Evolutionary conservation across 192 early-diverging fungal species (phyloP), one percentile per base, ranked within the genome.

Genomic region (Umbelopsis sp.): DNA sequence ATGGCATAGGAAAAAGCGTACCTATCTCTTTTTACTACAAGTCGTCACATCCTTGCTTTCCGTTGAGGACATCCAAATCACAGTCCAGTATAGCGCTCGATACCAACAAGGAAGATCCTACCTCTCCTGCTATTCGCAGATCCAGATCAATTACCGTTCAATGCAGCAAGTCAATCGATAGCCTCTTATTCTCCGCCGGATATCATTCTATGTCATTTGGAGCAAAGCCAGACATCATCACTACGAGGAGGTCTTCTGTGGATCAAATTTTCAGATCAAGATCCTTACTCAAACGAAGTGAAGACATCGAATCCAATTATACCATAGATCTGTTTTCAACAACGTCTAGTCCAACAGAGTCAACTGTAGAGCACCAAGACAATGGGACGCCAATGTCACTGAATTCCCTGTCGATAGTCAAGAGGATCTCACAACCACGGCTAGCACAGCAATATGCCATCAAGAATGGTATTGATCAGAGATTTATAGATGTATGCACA

Each of bases 401-500:
- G 3, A 49, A 20, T 49, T 17, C n/a, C 1, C 3, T 49, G 3
- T 17, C 2, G 4, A 11, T 12, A 11, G 16, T 62, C 29, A 62
- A 62, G n/a, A 62, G 56, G 31, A 62, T 62, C 14, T 62, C 56
- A 62, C 56, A 62, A 16, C 24, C 31, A 20, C 56, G 56, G 12
- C 26, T 62, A 26, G 56, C 56, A 17, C 76, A 78, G 51, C 71
- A 70, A 47, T 47, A 78, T 29, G 47, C 76, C 6, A 31, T 73
- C 43, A 68, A 68, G 26, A 29, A 73, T 22, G 62, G 59, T 5
- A 44, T 66, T 14, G 76, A 78, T 52, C 66, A 78, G 22, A 78
- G 70, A 49, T 43, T 78, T 24, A 45, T 68, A 4, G 76, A 78
- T 73, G 76, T 78, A 0, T 78, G 72, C 25, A 78, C 76, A 8